Evolutionary conservation across 2,329 filamentous ascomycete genomes (phyloP).

Genomic region (Fusarium hostae): DNA sequence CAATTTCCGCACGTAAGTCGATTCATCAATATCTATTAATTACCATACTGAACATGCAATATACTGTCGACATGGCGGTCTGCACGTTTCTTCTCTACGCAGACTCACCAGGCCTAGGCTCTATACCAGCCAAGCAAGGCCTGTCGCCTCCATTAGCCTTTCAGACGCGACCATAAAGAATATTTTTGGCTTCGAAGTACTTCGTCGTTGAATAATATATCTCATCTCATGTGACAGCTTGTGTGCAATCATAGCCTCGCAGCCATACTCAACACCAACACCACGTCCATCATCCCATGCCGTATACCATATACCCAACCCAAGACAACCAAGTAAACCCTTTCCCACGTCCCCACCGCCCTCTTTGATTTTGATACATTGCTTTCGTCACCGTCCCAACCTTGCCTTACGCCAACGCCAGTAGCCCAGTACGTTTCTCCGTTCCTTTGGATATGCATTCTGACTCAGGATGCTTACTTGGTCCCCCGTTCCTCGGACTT

Average conservation of each 20-base stretch:
- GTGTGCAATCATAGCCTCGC: conserved; percentile 21
- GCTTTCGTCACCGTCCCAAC: conserved; percentile 37
- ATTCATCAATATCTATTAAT: neutral
- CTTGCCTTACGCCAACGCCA: conserved; percentile 44
- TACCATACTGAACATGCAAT: neutral
- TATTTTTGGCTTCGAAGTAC: conserved; percentile 10
- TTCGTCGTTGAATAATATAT: conserved; percentile 31
- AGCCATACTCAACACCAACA: conserved; percentile 19
- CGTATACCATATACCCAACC: conserved; percentile 39
- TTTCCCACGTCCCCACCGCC: conserved; percentile 30
- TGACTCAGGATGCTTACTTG: conserved; percentile 24
- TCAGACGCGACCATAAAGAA: neutral
- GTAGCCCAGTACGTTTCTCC: conserved; percentile 25
- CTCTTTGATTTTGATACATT: conserved; percentile 43
- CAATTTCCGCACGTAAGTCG: neutral
- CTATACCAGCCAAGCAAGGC: neutral
- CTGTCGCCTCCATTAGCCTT: neutral
- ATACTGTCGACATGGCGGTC: neutral
- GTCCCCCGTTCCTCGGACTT: neutral
- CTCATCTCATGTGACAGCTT: conserved; percentile 29
- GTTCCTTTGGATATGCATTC: conserved; percentile 32
- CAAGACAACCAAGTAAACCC: conserved; percentile 38
- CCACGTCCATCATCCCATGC: conserved; percentile 20
- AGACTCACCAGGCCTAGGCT: neutral
- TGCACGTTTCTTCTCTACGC: neutral